phyloP scores from a whole-genome alignment of 257 asterid genomes.

The Nicotiana benthamiana region DNA sequence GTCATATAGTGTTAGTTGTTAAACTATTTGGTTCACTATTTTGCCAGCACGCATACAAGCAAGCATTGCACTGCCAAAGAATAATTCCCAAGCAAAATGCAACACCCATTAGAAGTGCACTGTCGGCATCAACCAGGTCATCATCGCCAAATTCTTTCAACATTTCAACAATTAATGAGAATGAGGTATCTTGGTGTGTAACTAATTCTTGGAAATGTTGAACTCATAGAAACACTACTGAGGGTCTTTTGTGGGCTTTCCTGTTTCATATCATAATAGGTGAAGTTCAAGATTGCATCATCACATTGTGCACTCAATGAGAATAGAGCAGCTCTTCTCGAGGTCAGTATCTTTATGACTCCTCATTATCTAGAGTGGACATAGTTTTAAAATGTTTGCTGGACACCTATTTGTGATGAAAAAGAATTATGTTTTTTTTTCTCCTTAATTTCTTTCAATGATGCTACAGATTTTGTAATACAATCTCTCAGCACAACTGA shows the following conservation, averaged over 20 bases:
- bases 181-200: constrained; percentile 51
- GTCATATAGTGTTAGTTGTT: neutral
- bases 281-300: constrained; percentile 80
- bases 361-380: constrained; percentile 5
- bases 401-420: neutral
- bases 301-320: constrained; percentile 68
- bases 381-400: neutral
- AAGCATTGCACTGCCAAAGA: constrained; percentile 76
- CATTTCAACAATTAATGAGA: constrained; percentile 62
- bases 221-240: neutral
- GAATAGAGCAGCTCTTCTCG: constrained; percentile 66
- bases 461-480: neutral
- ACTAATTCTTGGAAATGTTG: neutral
- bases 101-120: constrained; percentile 45
- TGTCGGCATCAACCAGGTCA: constrained; percentile 59
- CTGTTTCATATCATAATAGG: constrained; percentile 32
- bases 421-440: neutral
- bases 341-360: constrained; percentile 41
- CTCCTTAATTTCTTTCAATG: neutral
- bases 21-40: neutral
- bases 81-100: constrained; percentile 55
- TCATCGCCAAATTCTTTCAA: constrained; percentile 70
- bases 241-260: neutral
- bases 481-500: neutral
- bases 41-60: constrained; percentile 67